Base-by-base conservation (phyloP, 2,329 filamentous ascomycete genomes). In the Botryotinia globosa region DNA sequence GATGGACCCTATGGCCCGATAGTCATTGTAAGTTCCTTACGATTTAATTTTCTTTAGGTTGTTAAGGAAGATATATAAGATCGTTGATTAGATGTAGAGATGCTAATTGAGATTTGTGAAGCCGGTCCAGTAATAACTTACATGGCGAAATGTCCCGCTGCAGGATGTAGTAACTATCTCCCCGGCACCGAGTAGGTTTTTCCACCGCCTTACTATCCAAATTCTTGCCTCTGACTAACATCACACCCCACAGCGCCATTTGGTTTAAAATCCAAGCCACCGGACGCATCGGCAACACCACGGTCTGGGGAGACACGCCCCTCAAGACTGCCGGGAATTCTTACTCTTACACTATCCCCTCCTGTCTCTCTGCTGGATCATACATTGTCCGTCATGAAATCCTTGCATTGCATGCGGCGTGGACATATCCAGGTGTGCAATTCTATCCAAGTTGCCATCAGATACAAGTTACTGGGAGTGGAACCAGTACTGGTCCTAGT, bases 61-160 rank as follows among this genome's bases (percentile, higher is more conserved):
- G 12, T 42, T 16, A 42, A 16, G 39, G 39, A 16, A 42, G 12
- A 42, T 42, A 42, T 42, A 42, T 2, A 42, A 10, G 32, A 32
- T 39, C 22, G 2, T n/a, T 54, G 51, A 18, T 0, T 9, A 12
- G 20, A 32, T n/a, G 25, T 32, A 58, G 2, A 6, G 5, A 14
- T 58, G 39, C 34, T 66, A 14, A 66, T 3, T 48, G 1, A 29
- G 2, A n/a, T 7, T 3, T 44, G 14, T 54, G 1, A 18, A 71
- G 73, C 86, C 44, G 87, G 88, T 0, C 87, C 87, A 1, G 79
- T 85, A 1, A 82, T 89, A 72, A 89, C 87, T 0, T 89, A 89
- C 77, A 88, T 90, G 87, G 88, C 88, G 7, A 82, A 83, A 48
- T 90, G 88, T 79, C 72, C 75, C 4, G 84, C 85, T 61, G 78